phyloP scores from a whole-genome alignment of 495 filamentous ascomycete genomes.

The Jackrogersella minutella region DNA sequence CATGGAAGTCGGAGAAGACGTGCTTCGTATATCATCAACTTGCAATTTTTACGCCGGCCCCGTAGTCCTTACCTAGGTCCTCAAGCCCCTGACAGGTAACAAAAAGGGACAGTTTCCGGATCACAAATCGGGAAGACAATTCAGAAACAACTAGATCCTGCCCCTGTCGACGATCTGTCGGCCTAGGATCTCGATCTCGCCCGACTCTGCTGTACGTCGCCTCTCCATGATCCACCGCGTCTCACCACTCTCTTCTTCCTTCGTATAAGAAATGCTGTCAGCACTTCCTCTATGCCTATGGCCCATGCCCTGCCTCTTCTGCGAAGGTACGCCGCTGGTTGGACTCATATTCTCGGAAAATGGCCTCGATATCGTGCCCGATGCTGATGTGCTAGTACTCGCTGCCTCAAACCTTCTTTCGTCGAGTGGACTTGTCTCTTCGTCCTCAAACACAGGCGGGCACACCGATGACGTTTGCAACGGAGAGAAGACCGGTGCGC shows the following conservation, averaged over 20 bases:
- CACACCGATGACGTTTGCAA: conserved; percentile 38
- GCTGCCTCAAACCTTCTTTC: background rate
- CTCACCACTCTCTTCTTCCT: conserved; percentile 58
- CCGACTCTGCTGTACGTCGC: conserved; percentile 60
- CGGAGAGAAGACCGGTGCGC: conserved; percentile 41
- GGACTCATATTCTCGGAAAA: conserved; percentile 31
- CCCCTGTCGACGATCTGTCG: conserved; percentile 37
- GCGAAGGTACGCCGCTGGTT: conserved; percentile 24
- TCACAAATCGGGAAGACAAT: conserved; percentile 6
- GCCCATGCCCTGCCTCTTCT: conserved; percentile 45
- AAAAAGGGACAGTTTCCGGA: background rate
- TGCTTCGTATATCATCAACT: conserved; percentile 1
- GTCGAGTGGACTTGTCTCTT: conserved; percentile 40
- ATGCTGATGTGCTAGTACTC: conserved; percentile 14
- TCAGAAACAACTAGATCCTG: conserved; percentile 33
- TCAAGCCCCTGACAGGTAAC: background rate
- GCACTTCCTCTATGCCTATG: conserved; percentile 59
- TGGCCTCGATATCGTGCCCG: conserved; percentile 20
- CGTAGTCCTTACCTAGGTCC: background rate
- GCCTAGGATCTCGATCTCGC: conserved; percentile 56
- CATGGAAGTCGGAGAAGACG: background rate
- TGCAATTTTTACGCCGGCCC: background rate
- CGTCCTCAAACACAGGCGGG: conserved; percentile 52
- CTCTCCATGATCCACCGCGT: conserved; percentile 66
- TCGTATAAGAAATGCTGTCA: conserved; percentile 66